Evolutionary conservation across 2,329 filamentous ascomycete species (phyloP).

Genomic region (Pseudogymnoascus sp.): DNA sequence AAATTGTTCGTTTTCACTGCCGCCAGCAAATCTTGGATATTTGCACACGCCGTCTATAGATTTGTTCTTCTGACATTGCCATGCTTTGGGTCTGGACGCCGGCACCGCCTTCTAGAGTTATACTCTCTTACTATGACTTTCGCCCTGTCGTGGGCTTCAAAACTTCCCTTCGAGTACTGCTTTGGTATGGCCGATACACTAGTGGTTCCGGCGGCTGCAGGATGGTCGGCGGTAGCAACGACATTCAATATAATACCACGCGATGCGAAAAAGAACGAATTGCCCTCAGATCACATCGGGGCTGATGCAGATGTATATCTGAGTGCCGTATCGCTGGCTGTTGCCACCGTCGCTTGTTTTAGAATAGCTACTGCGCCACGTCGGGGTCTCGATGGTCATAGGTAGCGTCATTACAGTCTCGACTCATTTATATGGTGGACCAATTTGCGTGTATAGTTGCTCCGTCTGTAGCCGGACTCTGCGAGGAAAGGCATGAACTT

Average conservation of each 20-base stretch:
- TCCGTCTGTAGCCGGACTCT: background rate
- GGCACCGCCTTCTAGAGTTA: conserved; percentile 20
- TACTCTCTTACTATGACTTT: conserved; percentile 17
- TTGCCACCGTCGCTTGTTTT: conserved; percentile 14
- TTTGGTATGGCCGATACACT: conserved; percentile 17
- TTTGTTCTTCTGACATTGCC: conserved; percentile 21
- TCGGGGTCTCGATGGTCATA: conserved; percentile 5
- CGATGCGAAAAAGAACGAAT: conserved; percentile 12
- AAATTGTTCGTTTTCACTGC: conserved; percentile 21
- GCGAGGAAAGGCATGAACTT: background rate
- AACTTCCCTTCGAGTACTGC: conserved; percentile 15
- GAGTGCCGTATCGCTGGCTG: conserved; percentile 13
- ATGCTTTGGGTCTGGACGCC: conserved; percentile 20
- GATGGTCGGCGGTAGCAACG: conserved; percentile 15
- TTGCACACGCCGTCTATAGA: conserved; percentile 22
- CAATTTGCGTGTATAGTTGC: background rate
- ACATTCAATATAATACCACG: conserved; percentile 14
- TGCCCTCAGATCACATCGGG: conserved; percentile 11
- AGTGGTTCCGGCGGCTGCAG: conserved; percentile 14
- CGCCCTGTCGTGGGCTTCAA: conserved; percentile 10
- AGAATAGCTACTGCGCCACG: conserved; percentile 12
- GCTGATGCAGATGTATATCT: conserved; percentile 12
- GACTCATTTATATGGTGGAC: conserved; percentile 5
- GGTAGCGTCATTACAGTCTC: conserved; percentile 8
- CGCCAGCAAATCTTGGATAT: conserved; percentile 22